Evolutionary conservation across 2,329 filamentous ascomycete species (phyloP), one percentile per base, ranked within the genome.

Genomic region (Malbranchea zuffiana): DNA sequence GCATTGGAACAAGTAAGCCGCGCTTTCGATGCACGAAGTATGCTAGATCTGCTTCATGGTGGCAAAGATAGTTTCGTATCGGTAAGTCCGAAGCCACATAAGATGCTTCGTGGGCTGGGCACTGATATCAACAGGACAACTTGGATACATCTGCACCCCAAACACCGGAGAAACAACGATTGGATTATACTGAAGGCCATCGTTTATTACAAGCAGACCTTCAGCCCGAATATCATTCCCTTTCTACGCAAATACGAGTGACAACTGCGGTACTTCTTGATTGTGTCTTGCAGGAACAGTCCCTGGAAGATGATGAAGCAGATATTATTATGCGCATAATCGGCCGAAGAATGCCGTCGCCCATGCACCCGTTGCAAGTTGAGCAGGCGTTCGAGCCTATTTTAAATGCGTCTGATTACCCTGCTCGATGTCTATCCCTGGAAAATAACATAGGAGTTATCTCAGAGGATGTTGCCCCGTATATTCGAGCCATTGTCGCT

Each of bases 401-500:
- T 25, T 66, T 67, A 39, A 56, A 59, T 21, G 52, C 56, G 5
- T 50, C 53, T 23, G 52, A 59, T 36, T 50, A 53, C 3, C 52
- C 56, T 23, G 50, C 57, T 12, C 47, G 57, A 34, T 55, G 80
- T 0, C 87, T 83, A 0, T 75, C 80, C 0, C 85, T 94, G 46
- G 85, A 94, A 49, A 75, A 82, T 28, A 75, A 76, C 0, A 63
- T 81, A 49, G 56, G 59, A 0, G 65, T 78, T 13, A 74, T 94
- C 20, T 69, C 74, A 0, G 63, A 79, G 8, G 90, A 98, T 45
- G 67, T 96, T 2, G 87, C 86, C 0, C 90, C 92, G 0, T 96
- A 84, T 55, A 74, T 96, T n/a, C 81, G 92, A 7, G 70, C 72
- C 24, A 96, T 98, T 42, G 77, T 88, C 2, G 69, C 77, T 0